Evolutionary conservation across 177 flowering plant species (phyloP).

Genomic region (Vitis hybrid): DNA sequence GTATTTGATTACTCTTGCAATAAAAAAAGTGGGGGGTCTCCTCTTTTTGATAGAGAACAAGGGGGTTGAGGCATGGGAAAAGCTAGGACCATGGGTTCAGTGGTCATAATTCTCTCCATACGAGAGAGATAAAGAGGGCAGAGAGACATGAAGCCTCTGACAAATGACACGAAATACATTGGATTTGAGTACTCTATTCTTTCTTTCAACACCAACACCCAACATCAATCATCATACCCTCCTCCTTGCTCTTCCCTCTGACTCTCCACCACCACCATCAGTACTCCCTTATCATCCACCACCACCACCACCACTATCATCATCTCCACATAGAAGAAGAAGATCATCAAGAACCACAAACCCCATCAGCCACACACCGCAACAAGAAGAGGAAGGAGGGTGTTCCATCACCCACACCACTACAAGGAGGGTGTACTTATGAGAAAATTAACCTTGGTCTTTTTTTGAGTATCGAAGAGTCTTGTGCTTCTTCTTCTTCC

Average conservation of each 20-base stretch:
- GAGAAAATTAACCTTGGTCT: conserved; percentile 5
- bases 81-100: conserved; percentile 14
- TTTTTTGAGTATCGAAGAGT: conserved; percentile 5
- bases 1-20: background rate
- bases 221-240: conserved; percentile 51
- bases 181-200: conserved; percentile 24
- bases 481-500: conserved; percentile 1
- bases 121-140: conserved; percentile 16
- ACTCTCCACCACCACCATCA: conserved; percentile 16
- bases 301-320: conserved; percentile 14
- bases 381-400: too few relatives aligned
- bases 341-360: conserved; percentile 8
- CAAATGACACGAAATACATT: conserved; percentile 25
- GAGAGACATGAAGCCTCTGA: background rate
- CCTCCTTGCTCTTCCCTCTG: conserved; percentile 21
- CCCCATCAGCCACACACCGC: too few relatives aligned
- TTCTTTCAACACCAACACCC: conserved; percentile 29
- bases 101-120: conserved; percentile 12
- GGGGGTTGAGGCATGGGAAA: conserved; percentile 11
- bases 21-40: background rate
- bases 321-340: conserved; percentile 9
- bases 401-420: too few relatives aligned
- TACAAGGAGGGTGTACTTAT: background rate
- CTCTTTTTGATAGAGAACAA: conserved; percentile 3
- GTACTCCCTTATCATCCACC: too few relatives aligned